Evolutionary conservation across 1,139 yeast species (phyloP).

Genomic region (Tardiomyces blankii): DNA sequence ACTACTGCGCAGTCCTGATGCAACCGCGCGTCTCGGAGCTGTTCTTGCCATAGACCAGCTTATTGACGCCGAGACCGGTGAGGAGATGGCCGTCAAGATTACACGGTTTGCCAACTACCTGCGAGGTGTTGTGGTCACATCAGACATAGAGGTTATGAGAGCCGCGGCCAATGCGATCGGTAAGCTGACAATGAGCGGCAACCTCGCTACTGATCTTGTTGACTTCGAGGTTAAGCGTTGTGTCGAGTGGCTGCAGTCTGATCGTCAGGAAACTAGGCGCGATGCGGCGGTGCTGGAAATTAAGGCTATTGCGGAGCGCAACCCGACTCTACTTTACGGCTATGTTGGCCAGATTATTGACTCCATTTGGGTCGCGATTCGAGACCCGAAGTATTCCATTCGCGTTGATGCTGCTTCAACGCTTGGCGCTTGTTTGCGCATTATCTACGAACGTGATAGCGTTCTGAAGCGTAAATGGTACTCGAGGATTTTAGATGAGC

Average conservation of each 20-base stretch:
- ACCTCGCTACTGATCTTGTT: constrained; percentile 83
- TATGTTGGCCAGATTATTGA: constrained; percentile 72
- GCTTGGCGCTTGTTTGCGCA: constrained; percentile 63
- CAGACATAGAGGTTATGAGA: constrained; percentile 74
- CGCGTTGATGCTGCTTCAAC: constrained; percentile 81
- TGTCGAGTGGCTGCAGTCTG: constrained; percentile 80
- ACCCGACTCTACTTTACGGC: constrained; percentile 73
- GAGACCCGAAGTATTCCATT: constrained; percentile 65
- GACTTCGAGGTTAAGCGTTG: constrained; percentile 87
- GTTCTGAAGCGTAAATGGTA: constrained; percentile 67
- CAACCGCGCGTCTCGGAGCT: constrained; percentile 74
- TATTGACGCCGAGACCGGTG: constrained; percentile 65
- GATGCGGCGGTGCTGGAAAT: constrained; percentile 87
- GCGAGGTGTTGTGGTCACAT: constrained; percentile 69
- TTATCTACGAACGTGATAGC: constrained; percentile 71
- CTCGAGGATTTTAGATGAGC: constrained; percentile 53
- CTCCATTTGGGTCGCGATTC: constrained; percentile 76
- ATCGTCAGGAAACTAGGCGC: constrained; percentile 71
- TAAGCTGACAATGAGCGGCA: constrained; percentile 77
- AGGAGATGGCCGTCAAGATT: constrained; percentile 78
- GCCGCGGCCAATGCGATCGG: constrained; percentile 84
- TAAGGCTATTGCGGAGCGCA: constrained; percentile 73
- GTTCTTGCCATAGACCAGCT: constrained; percentile 82
- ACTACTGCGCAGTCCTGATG: constrained; percentile 63
- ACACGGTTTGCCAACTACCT: constrained; percentile 84